phyloP scores from a whole-genome alignment of 2,329 filamentous ascomycete genomes.

The Cordyceps fumosorosea region DNA sequence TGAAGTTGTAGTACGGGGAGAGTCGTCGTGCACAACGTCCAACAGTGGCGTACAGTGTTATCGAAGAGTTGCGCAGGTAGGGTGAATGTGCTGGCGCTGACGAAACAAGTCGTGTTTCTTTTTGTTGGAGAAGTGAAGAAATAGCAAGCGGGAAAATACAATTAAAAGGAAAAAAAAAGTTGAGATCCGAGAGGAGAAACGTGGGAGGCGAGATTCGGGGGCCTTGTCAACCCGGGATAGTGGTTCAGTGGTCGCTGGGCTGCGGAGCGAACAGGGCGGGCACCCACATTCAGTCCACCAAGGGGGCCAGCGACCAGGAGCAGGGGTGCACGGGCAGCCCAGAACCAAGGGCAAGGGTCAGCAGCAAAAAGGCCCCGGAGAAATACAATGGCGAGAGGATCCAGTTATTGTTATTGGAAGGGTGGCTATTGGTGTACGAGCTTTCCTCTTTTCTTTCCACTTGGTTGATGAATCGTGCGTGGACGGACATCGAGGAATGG shows the following conservation, averaged over 20 bases:
- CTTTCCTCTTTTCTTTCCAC: background rate
- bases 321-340: background rate
- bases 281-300: background rate
- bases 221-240: conserved; percentile 1
- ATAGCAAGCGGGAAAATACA: background rate
- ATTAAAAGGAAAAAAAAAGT: background rate
- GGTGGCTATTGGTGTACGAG: background rate
- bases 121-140: background rate
- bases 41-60: background rate
- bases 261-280: background rate
- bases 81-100: background rate
- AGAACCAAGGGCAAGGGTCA: background rate
- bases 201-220: conserved; percentile 5
- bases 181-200: conserved; percentile 3
- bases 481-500: background rate
- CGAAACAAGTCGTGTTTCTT: background rate
- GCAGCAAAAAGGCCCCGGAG: background rate
- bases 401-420: no score
- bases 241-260: conserved; percentile 2
- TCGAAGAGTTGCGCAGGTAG: background rate
- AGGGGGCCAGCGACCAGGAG: background rate
- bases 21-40: background rate
- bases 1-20: background rate
- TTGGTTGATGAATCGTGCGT: background rate
- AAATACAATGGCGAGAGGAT: background rate